Percentiles rank a stretch among this genome's conserved stretches.
Conservation (phyloP, 1,139 yeast genomes). For the Diutina pseudorugosa region DNA sequence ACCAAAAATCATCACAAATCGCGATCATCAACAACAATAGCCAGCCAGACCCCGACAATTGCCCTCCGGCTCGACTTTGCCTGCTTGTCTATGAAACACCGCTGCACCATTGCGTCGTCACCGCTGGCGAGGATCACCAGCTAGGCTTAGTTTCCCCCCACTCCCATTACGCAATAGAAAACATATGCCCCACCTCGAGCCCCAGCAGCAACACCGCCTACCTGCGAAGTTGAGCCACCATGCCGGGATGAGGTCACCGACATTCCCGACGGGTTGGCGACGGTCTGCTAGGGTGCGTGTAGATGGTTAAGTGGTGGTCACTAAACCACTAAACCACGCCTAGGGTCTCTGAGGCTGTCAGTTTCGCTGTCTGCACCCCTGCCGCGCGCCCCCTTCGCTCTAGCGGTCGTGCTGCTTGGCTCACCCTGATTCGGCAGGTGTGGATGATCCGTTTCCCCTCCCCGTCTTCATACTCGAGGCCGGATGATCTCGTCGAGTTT, state of each 20-base stretch:
- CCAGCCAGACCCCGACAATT: too few species aligned
- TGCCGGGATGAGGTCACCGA: too few species aligned
- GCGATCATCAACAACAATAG: too few species aligned
- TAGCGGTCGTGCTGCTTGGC: neutral
- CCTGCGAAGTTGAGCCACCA: neutral
- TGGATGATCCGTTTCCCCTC: neutral
- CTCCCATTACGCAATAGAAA: neutral
- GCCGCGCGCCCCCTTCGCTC: neutral
- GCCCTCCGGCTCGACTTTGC: neutral
- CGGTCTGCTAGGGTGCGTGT: too few species aligned
- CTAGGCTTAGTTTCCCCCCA: too few species aligned
- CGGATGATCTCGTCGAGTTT: neutral
- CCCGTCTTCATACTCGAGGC: neutral
- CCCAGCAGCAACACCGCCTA: neutral
- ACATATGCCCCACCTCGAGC: neutral
- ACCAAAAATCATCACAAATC: too few species aligned
- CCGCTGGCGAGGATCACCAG: neutral
- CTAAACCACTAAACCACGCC: too few species aligned
- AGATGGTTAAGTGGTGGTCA: too few species aligned
- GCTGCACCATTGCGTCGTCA: neutral
- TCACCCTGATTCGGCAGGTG: neutral
- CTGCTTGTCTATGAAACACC: neutral
- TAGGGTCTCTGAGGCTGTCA: neutral
- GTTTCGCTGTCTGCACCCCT: neutral
- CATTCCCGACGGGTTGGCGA: too few species aligned